Conservation (phyloP, 2,329 filamentous ascomycete species). For the Magnaporthiopsis poae region DNA sequence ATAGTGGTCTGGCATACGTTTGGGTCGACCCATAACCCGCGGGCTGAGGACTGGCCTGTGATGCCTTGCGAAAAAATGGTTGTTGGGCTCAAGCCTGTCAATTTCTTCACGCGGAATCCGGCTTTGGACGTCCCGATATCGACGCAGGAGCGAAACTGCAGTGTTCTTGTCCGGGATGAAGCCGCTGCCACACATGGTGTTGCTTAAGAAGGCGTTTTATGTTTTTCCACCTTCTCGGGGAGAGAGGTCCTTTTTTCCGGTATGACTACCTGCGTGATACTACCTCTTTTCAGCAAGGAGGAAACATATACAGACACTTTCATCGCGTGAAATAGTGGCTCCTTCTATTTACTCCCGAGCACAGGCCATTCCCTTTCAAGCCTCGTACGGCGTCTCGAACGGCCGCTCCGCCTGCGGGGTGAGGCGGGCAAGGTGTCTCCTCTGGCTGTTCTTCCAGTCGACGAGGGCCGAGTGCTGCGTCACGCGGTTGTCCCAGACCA, state of each 20-base stretch:
- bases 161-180: slow-evolving; percentile 6
- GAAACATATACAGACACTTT: no score
- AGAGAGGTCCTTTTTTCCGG: no score
- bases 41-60: slow-evolving; percentile 58
- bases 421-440: slow-evolving; percentile 70
- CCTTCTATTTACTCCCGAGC: not conserved
- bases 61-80: slow-evolving; percentile 32
- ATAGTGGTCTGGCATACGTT: slow-evolving; percentile 50
- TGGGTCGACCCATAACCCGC: slow-evolving; percentile 54
- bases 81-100: slow-evolving; percentile 10
- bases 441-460: slow-evolving; percentile 71
- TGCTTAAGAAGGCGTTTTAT: no score
- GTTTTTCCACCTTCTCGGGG: no score
- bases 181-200: slow-evolving; percentile 11
- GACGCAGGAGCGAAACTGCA: slow-evolving; percentile 11
- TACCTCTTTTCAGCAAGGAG: no score
- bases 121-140: slow-evolving; percentile 11
- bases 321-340: no score
- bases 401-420: slow-evolving; percentile 74
- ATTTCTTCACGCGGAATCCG: slow-evolving; percentile 12
- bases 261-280: no score
- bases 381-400: slow-evolving; percentile 55
- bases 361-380: not conserved
- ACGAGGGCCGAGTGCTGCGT: slow-evolving; percentile 70
- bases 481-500: slow-evolving; percentile 78